phyloP scores from a whole-genome alignment of 176 grass and related monocot species.

The Aegilops umbellulata region DNA sequence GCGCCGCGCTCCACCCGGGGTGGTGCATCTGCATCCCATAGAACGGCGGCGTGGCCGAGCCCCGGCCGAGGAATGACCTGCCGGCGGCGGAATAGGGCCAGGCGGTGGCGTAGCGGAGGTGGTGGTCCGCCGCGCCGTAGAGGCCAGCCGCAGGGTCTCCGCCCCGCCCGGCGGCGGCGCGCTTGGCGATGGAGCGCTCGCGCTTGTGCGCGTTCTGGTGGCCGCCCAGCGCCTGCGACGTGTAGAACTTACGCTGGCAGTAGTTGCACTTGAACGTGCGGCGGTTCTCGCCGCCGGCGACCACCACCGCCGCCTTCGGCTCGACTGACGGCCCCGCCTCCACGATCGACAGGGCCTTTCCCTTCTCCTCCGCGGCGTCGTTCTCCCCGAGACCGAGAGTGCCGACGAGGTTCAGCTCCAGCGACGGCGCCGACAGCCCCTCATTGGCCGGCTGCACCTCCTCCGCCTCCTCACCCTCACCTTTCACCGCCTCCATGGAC shows the following conservation, averaged over 20 bases:
- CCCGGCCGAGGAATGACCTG: constrained; percentile 11
- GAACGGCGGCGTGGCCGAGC: not conserved
- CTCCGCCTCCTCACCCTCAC: not conserved
- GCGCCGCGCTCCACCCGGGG: constrained; percentile 3
- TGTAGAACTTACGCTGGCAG: constrained; percentile 85
- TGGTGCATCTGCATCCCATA: constrained; percentile 30
- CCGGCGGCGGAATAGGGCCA: constrained; percentile 26
- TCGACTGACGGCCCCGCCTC: not conserved
- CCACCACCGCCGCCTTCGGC: not conserved
- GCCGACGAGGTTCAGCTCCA: not conserved
- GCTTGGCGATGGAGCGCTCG: constrained; percentile 69
- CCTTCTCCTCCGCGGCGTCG: not conserved
- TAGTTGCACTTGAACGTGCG: constrained; percentile 85
- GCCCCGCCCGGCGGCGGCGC: constrained; percentile 20
- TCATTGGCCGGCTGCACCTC: not conserved
- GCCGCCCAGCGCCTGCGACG: constrained; percentile 89
- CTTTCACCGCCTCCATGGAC: not conserved
- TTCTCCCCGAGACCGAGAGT: not conserved
- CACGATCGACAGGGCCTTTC: no score
- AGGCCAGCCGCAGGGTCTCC: not conserved
- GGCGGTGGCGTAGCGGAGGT: constrained; percentile 20
- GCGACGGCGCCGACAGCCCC: not conserved
- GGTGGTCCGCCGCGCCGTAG: not conserved
- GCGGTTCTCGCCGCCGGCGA: not conserved
- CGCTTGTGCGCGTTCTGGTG: constrained; percentile 99